Evolutionary conservation across 176 grass and related monocot species (phyloP).

Genomic region (Zea luxurians): DNA sequence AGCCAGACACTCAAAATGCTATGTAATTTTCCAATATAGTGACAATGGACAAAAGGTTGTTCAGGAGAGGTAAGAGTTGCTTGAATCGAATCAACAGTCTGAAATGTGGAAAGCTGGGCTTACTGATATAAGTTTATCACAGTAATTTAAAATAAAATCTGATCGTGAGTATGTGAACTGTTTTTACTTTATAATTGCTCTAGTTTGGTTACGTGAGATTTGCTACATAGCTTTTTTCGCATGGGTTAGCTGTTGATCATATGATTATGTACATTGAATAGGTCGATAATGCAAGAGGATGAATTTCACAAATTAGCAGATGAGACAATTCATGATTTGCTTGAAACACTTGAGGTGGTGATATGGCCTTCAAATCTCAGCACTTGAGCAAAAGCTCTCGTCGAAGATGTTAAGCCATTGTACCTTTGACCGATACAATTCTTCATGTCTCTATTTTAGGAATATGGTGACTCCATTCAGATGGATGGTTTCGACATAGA

Average conservation of each 20-base stretch:
- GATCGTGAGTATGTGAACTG: not conserved
- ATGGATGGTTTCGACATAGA: constrained; percentile 88
- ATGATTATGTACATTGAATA: constrained; percentile 17
- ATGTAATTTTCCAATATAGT: not conserved
- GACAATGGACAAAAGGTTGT: not conserved
- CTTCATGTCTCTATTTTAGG: constrained; percentile 40
- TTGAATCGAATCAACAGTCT: not conserved
- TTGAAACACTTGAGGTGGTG: constrained; percentile 76
- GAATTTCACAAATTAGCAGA: constrained; percentile 82
- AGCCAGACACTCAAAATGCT: not conserved
- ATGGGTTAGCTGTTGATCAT: not conserved
- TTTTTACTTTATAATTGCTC: not conserved
- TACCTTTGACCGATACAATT: constrained; percentile 26
- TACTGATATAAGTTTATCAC: not conserved
- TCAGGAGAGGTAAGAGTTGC: not conserved
- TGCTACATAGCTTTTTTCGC: not conserved
- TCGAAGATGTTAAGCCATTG: not conserved
- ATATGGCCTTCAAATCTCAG: not conserved
- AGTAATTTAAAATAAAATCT: not conserved
- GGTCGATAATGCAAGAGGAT: constrained; percentile 69
- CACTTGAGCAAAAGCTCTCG: not conserved
- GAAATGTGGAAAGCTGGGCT: not conserved
- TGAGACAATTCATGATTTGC: constrained; percentile 71
- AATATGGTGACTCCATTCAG: constrained; percentile 76
- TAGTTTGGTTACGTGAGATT: not conserved